These are phyloP conservation scores for Phytophthora parvispora DNA, from an alignment of 352 stramenopile species.

Conservation along the genomic window DNA sequence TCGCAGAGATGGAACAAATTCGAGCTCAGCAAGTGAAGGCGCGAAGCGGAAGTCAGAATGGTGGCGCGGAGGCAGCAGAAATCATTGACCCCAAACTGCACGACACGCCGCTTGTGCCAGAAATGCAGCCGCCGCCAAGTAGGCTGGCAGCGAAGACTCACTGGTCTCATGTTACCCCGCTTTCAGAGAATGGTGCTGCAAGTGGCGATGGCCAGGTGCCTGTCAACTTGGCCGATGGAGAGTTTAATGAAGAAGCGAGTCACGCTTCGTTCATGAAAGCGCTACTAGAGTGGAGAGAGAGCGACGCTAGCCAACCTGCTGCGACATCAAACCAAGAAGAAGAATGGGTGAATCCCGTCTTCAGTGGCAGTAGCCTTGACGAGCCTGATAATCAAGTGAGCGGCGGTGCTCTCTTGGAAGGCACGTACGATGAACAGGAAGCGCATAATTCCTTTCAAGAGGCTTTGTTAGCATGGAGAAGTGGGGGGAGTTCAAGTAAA, in stretches of 20 bases:
- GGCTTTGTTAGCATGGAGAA: conserved; percentile 73
- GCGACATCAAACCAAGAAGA: conserved; percentile 38
- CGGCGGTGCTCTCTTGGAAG: conserved; percentile 62
- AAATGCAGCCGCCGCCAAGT: conserved; percentile 36
- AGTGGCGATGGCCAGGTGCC: conserved; percentile 36
- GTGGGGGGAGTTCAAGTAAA: conserved; percentile 11
- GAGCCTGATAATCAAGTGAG: not conserved
- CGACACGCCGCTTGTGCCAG: conserved; percentile 36
- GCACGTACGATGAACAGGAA: conserved; percentile 76
- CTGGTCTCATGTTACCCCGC: conserved; percentile 78
- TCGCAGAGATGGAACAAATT: conserved; percentile 64
- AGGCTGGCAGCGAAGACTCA: conserved; percentile 43
- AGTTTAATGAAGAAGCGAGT: conserved; percentile 79
- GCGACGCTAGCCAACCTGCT: conserved; percentile 31
- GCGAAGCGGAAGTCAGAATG: not conserved
- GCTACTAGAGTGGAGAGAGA: conserved; percentile 77
- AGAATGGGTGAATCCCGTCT: conserved; percentile 78
- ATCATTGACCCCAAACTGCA: conserved; percentile 75
- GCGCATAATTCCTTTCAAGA: conserved; percentile 72
- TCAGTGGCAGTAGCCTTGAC: conserved; percentile 11
- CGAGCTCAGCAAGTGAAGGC: conserved; percentile 30
- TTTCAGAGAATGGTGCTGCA: conserved; percentile 45
- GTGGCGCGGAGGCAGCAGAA: conserved; percentile 24
- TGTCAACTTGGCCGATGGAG: conserved; percentile 82
- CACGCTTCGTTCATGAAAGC: conserved; percentile 87